Evolutionary conservation across 1,284 basidiomycete species (phyloP), one percentile per base, ranked within the genome.

Genomic region (Sporisorium reilianum): DNA sequence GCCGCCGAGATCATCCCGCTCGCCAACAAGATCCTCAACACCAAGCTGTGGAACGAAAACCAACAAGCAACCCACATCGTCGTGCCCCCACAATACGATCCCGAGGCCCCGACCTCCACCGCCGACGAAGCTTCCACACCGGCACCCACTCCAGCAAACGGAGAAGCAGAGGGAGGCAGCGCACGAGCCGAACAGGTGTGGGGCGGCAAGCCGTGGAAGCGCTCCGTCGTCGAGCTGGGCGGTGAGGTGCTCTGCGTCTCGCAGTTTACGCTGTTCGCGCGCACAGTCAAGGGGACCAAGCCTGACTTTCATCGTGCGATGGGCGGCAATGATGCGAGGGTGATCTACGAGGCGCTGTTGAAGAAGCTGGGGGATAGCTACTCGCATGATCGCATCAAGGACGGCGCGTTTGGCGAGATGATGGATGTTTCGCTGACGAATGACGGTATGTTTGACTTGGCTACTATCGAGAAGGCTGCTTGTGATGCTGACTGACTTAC

Each of bases 321-420:
- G 77, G 67, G 69, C 5, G 80, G 80, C 12, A 53, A 63, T 20
- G 22, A 42, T 18, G 80, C 81, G 10, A 55, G 63, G 23, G 59
- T 54, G 5, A 67, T 83, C 46, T 84, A 84, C 60, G 70, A 82
- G 3, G 64, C 67, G 3, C 55, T 83, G 22, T 66, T 84, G 38
- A 62, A 54, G 28, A 67, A 68, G 42, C 44, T 84, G 6, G 69
- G 75, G 5, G 58, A 68, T 18, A 48, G 46, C 23, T 83, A 83
- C 42, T 34, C 52, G 26, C 42, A 52, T 11, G 73, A 77, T 11
- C 61, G 58, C 18, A 76, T 83, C 64, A 76, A 80, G 46, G 75
- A 84, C 32, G 82, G 82, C 38, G 67, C 66, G 11, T 84, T 84
- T 44, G 82, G 82, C 12, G 80, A 76, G 41, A 83, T 84, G 82